Conservation (phyloP, 768 basidiomycete species). For the Kwoniella sp. region DNA sequence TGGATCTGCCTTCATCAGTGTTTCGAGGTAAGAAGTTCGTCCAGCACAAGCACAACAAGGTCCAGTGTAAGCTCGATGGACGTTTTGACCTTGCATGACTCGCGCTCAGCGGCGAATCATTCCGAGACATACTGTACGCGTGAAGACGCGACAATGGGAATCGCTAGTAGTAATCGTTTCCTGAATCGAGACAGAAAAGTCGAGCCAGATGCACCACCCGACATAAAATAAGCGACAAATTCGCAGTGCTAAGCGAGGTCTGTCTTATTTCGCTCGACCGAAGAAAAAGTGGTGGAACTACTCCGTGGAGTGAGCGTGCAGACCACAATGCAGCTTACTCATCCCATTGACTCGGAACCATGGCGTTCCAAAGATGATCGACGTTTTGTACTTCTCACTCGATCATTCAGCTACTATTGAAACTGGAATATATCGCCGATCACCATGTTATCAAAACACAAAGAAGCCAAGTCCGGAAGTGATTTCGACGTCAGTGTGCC, state of each 20-base stretch:
- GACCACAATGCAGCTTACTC: too few relatives aligned
- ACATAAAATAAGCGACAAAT: not conserved
- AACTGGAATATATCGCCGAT: not conserved
- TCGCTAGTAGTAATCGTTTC: not conserved
- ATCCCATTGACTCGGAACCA: not conserved
- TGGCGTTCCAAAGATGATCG: slow-evolving; percentile 2
- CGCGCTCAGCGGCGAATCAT: too few relatives aligned
- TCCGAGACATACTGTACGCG: too few relatives aligned
- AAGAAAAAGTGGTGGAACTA: not conserved
- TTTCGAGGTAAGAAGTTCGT: too few relatives aligned
- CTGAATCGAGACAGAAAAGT: not conserved
- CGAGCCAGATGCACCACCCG: not conserved
- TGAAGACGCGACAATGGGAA: not conserved
- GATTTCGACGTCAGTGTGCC: not conserved
- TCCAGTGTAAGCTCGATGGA: too few relatives aligned
- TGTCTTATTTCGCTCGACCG: not conserved
- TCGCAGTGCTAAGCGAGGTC: not conserved
- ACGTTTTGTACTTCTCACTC: not conserved
- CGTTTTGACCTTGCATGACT: too few relatives aligned
- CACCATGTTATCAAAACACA: not conserved
- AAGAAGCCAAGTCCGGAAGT: not conserved
- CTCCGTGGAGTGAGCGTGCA: not conserved
- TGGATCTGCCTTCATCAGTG: too few relatives aligned
- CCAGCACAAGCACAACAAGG: too few relatives aligned
- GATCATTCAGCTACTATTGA: not conserved